phyloP scores from a whole-genome alignment of 352 stramenopile species.

The Phytophthora cajani region DNA sequence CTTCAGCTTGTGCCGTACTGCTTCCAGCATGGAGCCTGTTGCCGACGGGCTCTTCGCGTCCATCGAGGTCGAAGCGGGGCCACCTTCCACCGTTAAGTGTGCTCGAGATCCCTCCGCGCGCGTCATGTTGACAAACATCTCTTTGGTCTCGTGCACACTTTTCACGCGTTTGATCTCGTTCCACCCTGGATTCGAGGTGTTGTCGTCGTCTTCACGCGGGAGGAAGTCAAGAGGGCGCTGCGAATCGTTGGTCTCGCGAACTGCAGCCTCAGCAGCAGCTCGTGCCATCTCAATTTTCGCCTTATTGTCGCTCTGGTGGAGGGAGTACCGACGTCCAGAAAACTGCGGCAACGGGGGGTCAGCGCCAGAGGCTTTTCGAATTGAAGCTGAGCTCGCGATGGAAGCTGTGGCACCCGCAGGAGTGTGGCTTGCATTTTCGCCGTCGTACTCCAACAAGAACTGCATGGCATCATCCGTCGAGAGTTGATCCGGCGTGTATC shows the following conservation, averaged over 20 bases:
- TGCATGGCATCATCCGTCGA: conserved; percentile 61
- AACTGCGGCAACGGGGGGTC: conserved; percentile 3
- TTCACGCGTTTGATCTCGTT: conserved; percentile 36
- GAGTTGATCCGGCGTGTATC: conserved; percentile 51
- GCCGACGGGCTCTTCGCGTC: conserved; percentile 12
- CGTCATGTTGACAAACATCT: conserved; percentile 55
- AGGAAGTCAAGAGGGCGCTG: conserved; percentile 15
- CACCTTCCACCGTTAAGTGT: conserved; percentile 10
- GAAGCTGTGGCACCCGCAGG: background rate
- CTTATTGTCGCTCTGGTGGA: conserved; percentile 7
- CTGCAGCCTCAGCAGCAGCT: conserved; percentile 20
- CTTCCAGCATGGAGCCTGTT: conserved; percentile 12
- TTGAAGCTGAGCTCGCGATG: conserved; percentile 13
- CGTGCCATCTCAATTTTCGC: conserved; percentile 16
- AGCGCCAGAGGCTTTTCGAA: conserved; percentile 11
- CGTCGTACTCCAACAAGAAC: conserved; percentile 62
- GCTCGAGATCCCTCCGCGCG: conserved; percentile 14
- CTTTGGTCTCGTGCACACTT: conserved; percentile 64
- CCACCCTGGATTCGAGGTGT: background rate
- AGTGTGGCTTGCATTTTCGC: conserved; percentile 4
- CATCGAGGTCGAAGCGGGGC: background rate
- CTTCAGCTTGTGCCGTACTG: conserved; percentile 21
- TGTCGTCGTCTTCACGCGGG: conserved; percentile 5
- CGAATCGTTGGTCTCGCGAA: conserved; percentile 13
- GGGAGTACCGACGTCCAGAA: conserved; percentile 15